phyloP scores from a whole-genome alignment of 1,139 yeast genomes.

The Nadsonia commutata region DNA sequence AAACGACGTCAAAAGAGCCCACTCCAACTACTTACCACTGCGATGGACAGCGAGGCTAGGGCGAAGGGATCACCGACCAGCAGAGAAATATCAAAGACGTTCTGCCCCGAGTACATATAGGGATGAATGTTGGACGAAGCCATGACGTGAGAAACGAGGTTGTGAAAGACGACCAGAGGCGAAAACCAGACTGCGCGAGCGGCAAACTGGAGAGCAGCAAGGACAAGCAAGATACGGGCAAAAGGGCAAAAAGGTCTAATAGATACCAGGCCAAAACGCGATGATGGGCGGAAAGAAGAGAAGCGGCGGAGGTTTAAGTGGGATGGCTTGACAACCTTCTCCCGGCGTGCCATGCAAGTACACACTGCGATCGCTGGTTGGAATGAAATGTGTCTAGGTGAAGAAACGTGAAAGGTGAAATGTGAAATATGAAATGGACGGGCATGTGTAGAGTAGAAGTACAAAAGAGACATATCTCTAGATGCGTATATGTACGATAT shows the following conservation, averaged over 20 bases:
- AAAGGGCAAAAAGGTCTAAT: no score
- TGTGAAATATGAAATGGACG: no score
- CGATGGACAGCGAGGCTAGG: slow-evolving; percentile 22
- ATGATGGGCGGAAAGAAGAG: no score
- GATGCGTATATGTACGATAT: background rate
- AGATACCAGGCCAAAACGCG: no score
- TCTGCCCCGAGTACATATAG: background rate
- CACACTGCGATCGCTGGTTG: no score
- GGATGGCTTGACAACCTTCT: no score
- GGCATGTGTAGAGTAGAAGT: background rate
- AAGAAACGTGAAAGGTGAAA: no score
- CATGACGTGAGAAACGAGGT: background rate
- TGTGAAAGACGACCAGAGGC: background rate
- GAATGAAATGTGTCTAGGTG: no score
- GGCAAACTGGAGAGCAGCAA: no score
- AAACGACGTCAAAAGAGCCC: slow-evolving; percentile 8
- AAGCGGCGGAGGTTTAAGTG: background rate
- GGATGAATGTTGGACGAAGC: background rate
- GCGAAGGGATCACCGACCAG: slow-evolving; percentile 29
- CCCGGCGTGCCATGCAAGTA: no score
- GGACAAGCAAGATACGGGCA: no score
- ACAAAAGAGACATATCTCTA: background rate
- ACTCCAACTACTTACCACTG: slow-evolving; percentile 12
- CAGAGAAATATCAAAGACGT: slow-evolving; percentile 3
- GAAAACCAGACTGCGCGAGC: no score